Conservation (phyloP, 768 basidiomycete genomes). For the Suillus placidus region DNA sequence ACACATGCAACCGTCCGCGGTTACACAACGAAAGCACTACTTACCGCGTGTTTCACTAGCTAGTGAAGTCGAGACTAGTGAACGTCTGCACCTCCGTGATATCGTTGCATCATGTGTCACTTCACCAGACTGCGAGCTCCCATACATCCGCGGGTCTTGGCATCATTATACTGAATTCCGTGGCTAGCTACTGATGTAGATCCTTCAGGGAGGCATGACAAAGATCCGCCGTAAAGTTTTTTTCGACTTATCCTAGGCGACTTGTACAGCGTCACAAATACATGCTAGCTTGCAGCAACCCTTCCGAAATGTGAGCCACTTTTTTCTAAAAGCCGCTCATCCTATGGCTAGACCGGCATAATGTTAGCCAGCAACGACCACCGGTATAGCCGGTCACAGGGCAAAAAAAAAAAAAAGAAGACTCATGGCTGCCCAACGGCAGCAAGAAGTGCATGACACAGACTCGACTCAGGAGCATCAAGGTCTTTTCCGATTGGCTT, state of each 20-base stretch:
- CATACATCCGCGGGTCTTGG: not conserved
- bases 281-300: not conserved
- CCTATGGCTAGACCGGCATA: conserved; percentile 50
- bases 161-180: not conserved
- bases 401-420: conserved; percentile 73
- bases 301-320: conserved; percentile 34
- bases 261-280: conserved; percentile 7
- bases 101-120: not conserved
- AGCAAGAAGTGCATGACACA: conserved; percentile 30
- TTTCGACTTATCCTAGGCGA: conserved; percentile 13
- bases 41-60: not conserved
- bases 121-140: not conserved
- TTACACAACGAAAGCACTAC: not conserved
- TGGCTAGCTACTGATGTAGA: conserved; percentile 1
- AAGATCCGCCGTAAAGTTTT: conserved; percentile 25
- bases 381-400: conserved; percentile 45
- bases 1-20: too few relatives aligned
- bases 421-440: conserved; percentile 44
- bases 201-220: conserved; percentile 37
- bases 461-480: not conserved
- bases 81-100: not conserved
- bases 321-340: conserved; percentile 58
- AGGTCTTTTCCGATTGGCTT: conserved; percentile 41
- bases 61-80: not conserved
- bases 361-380: conserved; percentile 55